These are phyloP conservation scores for Myxozyma udenii DNA, from an alignment of 805 yeast species.

Conservation along the genomic window DNA sequence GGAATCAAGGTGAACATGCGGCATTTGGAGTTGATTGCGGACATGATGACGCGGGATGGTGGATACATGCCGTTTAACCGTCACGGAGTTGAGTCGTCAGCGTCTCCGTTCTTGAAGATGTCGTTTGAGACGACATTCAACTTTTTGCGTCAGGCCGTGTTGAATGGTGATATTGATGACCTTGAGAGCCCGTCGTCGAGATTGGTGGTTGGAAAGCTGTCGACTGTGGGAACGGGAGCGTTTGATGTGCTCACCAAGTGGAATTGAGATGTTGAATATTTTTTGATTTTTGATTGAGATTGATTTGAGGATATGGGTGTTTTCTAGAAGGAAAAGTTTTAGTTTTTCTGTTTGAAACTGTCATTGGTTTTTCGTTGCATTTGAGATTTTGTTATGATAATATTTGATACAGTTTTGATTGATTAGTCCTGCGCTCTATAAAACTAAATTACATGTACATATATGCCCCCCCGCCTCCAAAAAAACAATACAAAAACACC, in stretches of 20 bases:
- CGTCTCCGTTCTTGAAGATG: conserved; percentile 98
- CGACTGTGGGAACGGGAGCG: conserved; percentile 92
- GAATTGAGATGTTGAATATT: conserved; percentile 1
- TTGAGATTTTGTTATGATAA: too few species aligned
- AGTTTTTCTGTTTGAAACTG: background rate
- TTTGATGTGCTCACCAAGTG: conserved; percentile 59
- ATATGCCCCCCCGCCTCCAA: too few species aligned
- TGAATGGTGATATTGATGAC: conserved; percentile 85
- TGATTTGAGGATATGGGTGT: background rate
- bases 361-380: too few species aligned
- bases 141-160: conserved; percentile 92
- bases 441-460: too few species aligned
- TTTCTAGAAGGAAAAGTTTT: background rate
- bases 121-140: conserved; percentile 98
- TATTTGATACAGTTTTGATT: too few species aligned
- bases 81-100: conserved; percentile 94
- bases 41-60: conserved; percentile 99
- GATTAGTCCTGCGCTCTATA: too few species aligned
- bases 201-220: conserved; percentile 85
- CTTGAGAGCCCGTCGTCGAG: conserved; percentile 90
- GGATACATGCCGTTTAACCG: conserved; percentile 93
- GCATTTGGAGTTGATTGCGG: conserved; percentile 95
- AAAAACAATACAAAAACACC: too few species aligned
- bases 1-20: conserved; percentile 90
- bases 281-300: background rate